Evolutionary conservation across 2,329 filamentous ascomycete species (phyloP).

Genomic region (Aspergillus fischeri): DNA sequence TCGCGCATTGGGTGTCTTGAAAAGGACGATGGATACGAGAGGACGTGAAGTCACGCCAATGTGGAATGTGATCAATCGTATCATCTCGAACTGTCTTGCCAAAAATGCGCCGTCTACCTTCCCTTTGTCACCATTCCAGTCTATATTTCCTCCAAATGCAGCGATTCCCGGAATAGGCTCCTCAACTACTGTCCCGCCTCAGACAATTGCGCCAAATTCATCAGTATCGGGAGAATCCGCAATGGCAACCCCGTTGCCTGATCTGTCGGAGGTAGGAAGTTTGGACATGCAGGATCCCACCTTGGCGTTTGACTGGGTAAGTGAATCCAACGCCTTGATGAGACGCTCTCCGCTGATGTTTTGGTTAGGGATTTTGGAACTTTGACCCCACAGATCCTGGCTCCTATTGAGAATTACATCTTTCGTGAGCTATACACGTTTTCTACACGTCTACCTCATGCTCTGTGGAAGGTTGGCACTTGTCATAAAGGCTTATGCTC

Average conservation of each 20-base stretch:
- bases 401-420: too few species aligned
- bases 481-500: too few species aligned
- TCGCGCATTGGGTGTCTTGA: neutral
- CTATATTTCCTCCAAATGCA: too few species aligned
- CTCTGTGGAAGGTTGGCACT: too few species aligned
- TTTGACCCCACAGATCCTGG: neutral
- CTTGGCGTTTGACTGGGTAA: conserved; percentile 1
- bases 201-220: neutral
- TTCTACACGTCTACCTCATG: too few species aligned
- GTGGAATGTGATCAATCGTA: conserved; percentile 4
- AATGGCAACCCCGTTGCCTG: neutral
- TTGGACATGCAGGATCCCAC: neutral
- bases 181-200: neutral
- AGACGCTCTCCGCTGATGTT: neutral
- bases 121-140: neutral
- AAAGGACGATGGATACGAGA: neutral
- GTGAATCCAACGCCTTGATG: neutral
- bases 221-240: conserved; percentile 2
- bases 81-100: conserved; percentile 1
- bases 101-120: neutral
- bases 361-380: neutral
- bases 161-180: too few species aligned
- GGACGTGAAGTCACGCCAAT: neutral
- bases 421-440: too few species aligned
- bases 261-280: neutral